Evolutionary conservation across 1,139 yeast genomes (phyloP).

Genomic region (Arxiozyma bovina): DNA sequence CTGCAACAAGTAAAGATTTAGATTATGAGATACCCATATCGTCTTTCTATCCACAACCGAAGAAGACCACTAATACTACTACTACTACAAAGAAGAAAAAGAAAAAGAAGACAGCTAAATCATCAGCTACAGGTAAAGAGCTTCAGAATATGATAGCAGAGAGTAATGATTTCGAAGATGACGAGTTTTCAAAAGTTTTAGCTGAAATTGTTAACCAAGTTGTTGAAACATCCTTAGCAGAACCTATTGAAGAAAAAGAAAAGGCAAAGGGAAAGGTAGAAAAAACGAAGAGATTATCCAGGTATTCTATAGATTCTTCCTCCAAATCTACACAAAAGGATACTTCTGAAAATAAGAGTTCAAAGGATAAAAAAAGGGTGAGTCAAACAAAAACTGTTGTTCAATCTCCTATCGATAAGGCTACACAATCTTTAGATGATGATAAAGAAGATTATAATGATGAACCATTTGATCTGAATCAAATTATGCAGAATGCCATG

Average conservation of each 20-base stretch:
- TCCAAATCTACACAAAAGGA: neutral
- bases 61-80: neutral
- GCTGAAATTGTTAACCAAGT: constrained; percentile 31
- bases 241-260: constrained; percentile 1
- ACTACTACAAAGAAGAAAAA: constrained; percentile 11
- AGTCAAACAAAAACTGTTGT: neutral
- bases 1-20: neutral
- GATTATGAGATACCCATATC: constrained; percentile 7
- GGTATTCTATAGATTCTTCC: neutral
- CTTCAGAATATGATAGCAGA: neutral
- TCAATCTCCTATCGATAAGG: neutral
- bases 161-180: constrained; percentile 12
- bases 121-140: neutral
- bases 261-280: neutral
- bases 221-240: constrained; percentile 23
- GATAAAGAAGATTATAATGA: constrained; percentile 19
- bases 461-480: constrained; percentile 48
- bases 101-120: constrained; percentile 14
- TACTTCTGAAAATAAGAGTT: neutral
- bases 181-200: constrained; percentile 28
- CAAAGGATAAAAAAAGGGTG: neutral
- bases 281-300: neutral
- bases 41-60: constrained; percentile 4
- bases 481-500: constrained; percentile 64
- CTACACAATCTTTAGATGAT: neutral